Evolutionary conservation across 352 stramenopile species (phyloP).

Genomic region (Phytophthora hybrid): DNA sequence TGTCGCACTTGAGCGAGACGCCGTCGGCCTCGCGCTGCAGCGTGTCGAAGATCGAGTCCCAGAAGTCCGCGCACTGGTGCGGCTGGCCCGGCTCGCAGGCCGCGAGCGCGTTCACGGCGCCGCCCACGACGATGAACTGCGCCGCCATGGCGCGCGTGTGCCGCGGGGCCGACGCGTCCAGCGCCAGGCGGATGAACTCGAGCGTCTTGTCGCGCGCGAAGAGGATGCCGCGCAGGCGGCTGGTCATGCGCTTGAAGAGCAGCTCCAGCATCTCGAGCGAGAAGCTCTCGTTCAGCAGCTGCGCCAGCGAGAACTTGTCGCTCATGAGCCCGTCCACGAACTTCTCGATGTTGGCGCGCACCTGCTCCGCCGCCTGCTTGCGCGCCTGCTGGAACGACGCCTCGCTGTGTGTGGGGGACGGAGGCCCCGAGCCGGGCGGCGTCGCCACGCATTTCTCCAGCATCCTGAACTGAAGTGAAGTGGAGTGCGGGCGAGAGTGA

Average conservation of each 20-base stretch:
- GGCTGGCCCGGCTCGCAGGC: slow-evolving; percentile 51
- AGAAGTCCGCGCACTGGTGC: slow-evolving; percentile 71
- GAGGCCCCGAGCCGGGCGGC: slow-evolving; percentile 42
- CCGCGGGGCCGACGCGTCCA: slow-evolving; percentile 57
- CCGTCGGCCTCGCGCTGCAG: slow-evolving; percentile 69
- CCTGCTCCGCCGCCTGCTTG: slow-evolving; percentile 61
- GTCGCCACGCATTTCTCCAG: slow-evolving; percentile 38
- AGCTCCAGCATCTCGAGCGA: slow-evolving; percentile 86
- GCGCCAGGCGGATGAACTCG: slow-evolving; percentile 74
- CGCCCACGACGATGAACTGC: slow-evolving; percentile 81
- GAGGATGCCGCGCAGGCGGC: slow-evolving; percentile 73
- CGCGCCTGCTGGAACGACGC: slow-evolving; percentile 49
- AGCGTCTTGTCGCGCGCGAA: slow-evolving; percentile 77
- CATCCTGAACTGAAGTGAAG: too few species aligned
- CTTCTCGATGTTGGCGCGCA: slow-evolving; percentile 80
- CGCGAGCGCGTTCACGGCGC: slow-evolving; percentile 63
- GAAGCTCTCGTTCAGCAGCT: slow-evolving; percentile 86
- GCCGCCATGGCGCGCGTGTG: slow-evolving; percentile 79
- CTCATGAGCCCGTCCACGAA: slow-evolving; percentile 88
- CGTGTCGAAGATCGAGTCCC: slow-evolving; percentile 74
- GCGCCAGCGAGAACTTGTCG: slow-evolving; percentile 60
- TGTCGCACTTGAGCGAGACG: slow-evolving; percentile 48
- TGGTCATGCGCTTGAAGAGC: slow-evolving; percentile 89
- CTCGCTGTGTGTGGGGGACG: slow-evolving; percentile 37
- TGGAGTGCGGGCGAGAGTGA: too few species aligned